Conservation (phyloP, 805 yeast species). For the Kluyveromyces aestuarii region DNA sequence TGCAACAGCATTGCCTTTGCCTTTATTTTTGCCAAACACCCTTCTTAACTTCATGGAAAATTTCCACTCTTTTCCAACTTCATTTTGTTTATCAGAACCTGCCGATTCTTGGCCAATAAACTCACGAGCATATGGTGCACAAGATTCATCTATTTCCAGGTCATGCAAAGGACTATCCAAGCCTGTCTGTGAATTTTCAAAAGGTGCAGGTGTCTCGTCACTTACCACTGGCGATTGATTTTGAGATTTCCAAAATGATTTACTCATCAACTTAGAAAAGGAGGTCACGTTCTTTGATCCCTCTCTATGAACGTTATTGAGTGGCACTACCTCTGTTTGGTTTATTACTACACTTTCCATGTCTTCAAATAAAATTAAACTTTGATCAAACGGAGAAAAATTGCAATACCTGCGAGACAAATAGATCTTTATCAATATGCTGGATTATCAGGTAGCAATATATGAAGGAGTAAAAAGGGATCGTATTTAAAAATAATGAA, state of each 20-base stretch:
- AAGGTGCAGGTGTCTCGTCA: background rate
- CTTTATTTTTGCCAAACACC: slow-evolving; percentile 3
- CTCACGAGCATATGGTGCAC: background rate
- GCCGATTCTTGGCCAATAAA: background rate
- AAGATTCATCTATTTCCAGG: background rate
- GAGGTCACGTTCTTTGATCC: background rate
- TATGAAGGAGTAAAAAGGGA: background rate
- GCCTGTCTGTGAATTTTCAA: background rate
- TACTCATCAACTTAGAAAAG: slow-evolving; percentile 1
- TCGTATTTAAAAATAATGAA: background rate
- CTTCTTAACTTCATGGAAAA: slow-evolving; percentile 1
- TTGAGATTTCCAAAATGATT: slow-evolving; percentile 1
- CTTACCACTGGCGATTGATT: background rate
- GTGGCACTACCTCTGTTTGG: background rate
- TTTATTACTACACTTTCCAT: background rate
- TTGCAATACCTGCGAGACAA: background rate
- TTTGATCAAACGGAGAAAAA: background rate
- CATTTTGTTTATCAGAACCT: background rate
- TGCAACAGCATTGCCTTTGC: slow-evolving; percentile 8
- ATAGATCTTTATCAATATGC: background rate
- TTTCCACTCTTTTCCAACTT: background rate
- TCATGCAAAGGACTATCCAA: background rate
- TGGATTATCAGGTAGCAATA: background rate
- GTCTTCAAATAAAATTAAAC: too few relatives aligned
- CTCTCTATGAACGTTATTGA: background rate